These are phyloP conservation scores for Trametes pubescens DNA, from an alignment of 1,284 basidiomycete species.

Conservation along the genomic window DNA sequence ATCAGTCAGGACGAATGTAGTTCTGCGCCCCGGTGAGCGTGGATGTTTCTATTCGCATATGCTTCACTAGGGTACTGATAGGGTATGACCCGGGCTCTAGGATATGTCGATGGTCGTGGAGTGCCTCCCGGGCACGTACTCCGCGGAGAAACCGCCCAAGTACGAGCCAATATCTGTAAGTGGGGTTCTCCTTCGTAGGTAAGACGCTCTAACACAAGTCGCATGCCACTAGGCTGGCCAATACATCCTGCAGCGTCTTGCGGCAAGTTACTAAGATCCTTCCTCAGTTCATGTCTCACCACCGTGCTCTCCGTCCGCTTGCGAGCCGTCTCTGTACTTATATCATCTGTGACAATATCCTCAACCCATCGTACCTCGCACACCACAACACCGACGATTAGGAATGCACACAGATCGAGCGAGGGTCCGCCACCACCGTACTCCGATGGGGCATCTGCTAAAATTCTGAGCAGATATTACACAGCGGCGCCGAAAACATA, in stretches of 20 bases:
- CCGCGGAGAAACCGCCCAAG: conserved; percentile 48
- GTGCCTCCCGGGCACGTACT: conserved; percentile 61
- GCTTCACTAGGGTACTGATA: neutral
- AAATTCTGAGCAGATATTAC: no score
- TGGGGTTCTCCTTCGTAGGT: neutral
- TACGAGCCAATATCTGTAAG: conserved; percentile 50
- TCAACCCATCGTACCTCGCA: no score
- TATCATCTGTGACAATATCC: neutral
- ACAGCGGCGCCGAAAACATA: neutral
- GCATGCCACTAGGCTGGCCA: conserved; percentile 23
- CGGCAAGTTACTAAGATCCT: conserved; percentile 30
- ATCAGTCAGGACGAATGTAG: conserved; percentile 28
- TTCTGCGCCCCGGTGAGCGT: conserved; percentile 53
- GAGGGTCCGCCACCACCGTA: no score
- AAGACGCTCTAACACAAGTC: neutral
- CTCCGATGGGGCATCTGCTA: no score
- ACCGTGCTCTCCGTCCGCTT: neutral
- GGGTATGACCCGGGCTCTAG: conserved; percentile 36
- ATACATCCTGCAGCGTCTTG: conserved; percentile 33
- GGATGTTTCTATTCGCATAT: neutral
- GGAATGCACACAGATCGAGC: no score
- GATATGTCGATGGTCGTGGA: conserved; percentile 54
- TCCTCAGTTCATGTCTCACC: no score
- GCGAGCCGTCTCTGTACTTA: neutral
- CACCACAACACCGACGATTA: no score